Evolutionary conservation across 257 asterid species (phyloP), one percentile per base, ranked within the genome.

Genomic region (Catharanthus roseus): DNA sequence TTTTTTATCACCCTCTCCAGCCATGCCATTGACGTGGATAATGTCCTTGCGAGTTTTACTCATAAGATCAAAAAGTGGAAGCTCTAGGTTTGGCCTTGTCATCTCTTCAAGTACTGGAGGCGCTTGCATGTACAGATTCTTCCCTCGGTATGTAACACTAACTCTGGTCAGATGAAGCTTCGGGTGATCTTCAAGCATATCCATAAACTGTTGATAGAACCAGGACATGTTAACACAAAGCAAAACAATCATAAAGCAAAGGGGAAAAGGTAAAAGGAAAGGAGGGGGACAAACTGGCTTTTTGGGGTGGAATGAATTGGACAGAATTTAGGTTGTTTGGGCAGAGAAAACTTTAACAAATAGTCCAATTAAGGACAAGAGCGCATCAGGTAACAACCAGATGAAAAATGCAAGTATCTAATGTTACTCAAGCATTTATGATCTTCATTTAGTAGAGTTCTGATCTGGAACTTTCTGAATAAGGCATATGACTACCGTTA

Each of bases 81-180:
- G 34, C 70, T 90, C 96, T 21, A 95, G 81, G 82, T 91, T 86
- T 24, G 95, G 77, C 38, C 98, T 84, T n/a, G 98, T 95, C 93
- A 86, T 85, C 80, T 91, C 95, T 81, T 95, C 99, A 21, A 90
- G 87, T 41, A 88, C 79, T 9, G 97, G 97, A 73, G 99, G 99
- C 1, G 98, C 99, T 74, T 80, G 99, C 97, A 95, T 95, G 73
- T 90, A 95, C 73, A 95, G 80, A 74, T 90, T 95, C 75, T 89
- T 85, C 65, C 95, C 90, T 74, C 93, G 75, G 83, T 91, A 77
- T 29, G 89, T 82, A 65, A 86, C 93, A 34, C 98, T 95, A 67
- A 79, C 98, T 82, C 95, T 84, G 38, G 86, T 82, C 50, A 95
- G 82, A 54, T 85, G 88, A 72, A 89, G 90, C 71, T 71, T 78